Conservation (phyloP, 2,329 filamentous ascomycete genomes). For the Aspergillus felis region DNA sequence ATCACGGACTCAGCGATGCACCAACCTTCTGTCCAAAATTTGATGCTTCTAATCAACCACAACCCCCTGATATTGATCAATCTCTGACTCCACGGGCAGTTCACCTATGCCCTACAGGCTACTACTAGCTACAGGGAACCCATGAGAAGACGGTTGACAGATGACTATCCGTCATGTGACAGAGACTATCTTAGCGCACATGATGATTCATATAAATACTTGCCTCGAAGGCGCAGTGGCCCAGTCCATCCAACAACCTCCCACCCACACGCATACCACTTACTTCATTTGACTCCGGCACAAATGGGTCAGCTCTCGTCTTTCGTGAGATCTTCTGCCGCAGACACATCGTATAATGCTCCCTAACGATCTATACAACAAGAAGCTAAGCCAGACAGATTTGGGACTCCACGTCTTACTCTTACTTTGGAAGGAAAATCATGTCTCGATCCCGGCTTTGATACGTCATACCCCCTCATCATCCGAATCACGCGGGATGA, state of each 20-base stretch:
- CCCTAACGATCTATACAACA: not conserved
- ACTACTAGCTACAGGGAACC: too few species aligned
- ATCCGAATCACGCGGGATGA: conserved; percentile 2
- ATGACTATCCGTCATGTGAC: not conserved
- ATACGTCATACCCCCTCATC: not conserved
- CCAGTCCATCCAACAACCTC: not conserved
- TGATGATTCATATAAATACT: not conserved
- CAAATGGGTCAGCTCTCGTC: not conserved
- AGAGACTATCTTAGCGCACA: not conserved
- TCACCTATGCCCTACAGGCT: too few species aligned
- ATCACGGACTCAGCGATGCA: too few species aligned
- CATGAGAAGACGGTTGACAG: not conserved
- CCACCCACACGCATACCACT: not conserved
- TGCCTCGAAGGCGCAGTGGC: not conserved
- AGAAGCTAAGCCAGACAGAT: not conserved
- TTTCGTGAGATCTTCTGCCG: not conserved
- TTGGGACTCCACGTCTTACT: not conserved
- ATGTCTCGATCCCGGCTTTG: not conserved
- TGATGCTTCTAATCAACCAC: too few species aligned
- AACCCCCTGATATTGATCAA: too few species aligned
- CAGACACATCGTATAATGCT: not conserved
- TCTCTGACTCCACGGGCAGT: too few species aligned
- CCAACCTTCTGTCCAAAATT: too few species aligned
- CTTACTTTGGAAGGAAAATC: not conserved
- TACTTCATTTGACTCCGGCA: not conserved